Conservation (phyloP, 176 grass and related monocot genomes). For the Stipa capillata region DNA sequence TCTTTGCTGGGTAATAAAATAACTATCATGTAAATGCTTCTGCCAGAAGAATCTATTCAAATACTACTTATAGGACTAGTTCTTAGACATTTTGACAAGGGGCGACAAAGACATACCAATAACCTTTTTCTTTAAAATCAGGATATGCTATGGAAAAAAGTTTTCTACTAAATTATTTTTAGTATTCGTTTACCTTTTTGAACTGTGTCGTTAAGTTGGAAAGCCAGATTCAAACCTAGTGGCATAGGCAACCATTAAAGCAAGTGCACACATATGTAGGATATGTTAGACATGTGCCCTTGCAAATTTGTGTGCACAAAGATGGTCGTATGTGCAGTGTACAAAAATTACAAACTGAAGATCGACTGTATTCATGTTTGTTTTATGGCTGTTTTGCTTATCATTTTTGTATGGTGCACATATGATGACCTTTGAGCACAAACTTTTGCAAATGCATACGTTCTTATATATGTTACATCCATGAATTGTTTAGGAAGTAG, state of each 20-base stretch:
- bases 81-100: not conserved
- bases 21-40: not conserved
- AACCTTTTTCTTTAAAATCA: not conserved
- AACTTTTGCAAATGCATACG: not conserved
- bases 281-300: too few relatives aligned
- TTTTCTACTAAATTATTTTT: not conserved
- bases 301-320: not conserved
- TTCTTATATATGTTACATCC: too few relatives aligned
- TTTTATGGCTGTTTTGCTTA: not conserved
- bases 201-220: not conserved
- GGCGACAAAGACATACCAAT: not conserved
- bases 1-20: not conserved
- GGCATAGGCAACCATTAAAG: too few relatives aligned
- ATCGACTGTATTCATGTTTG: not conserved
- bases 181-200: not conserved
- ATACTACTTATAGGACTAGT: not conserved
- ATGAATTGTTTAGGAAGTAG: too few relatives aligned
- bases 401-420: too few relatives aligned
- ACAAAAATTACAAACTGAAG: not conserved
- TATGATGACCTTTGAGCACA: not conserved
- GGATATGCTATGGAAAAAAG: not conserved
- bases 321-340: not conserved
- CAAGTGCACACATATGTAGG: too few relatives aligned
- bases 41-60: not conserved
- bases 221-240: too few relatives aligned